Base-by-base conservation (phyloP, 768 basidiomycete genomes). In the Boletus rubescentipes region DNA sequence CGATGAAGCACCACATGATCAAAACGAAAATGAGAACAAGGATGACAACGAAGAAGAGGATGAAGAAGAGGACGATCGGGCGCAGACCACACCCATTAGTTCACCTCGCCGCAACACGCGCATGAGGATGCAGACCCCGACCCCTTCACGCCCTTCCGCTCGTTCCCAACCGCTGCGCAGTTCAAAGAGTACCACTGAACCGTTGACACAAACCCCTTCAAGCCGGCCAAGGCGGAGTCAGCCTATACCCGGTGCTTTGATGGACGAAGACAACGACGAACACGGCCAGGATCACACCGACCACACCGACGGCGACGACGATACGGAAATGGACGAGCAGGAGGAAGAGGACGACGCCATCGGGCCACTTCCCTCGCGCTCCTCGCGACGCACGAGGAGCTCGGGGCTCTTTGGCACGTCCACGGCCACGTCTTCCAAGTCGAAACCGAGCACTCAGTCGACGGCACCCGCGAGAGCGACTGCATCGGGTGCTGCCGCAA, bases 181-280 rank as follows among this genome's bases (percentile, higher is more conserved):
- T 21, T 46, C 47, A 2, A 66, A 57, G 46, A 37, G 18, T 12
- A 44, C 46, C 3, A 10, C 42, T 15, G 31, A 41, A 41, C 48
- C 32, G 15, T 49, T 43, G 36, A 50, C 26, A 2, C 53, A 54
- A 42, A 45, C 56, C 14, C 36, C 31, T 12, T 49, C 57, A 18
- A 53, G 57, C 42, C 46, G 53, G 18, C 46, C 39, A 23, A 53
- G 47, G 47, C 42, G 43, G 37, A 63, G 43, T 50, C 72, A 68
- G 51, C 74, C 69, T 41, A 72, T 81, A 46, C 79, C 79, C 3
- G 79, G 79, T 32, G 67, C 71, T 7, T 58, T 80, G 44, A 67
- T 75, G 60, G 73, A 75, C 30, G 76, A 78, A 4, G 73, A 69
- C 41, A 67, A 67, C 4, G 70, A 59, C 52, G 64, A 55, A 38